Base-by-base conservation (phyloP, 73 alveolate genomes). In the Symbiodinium pilosum region DNA sequence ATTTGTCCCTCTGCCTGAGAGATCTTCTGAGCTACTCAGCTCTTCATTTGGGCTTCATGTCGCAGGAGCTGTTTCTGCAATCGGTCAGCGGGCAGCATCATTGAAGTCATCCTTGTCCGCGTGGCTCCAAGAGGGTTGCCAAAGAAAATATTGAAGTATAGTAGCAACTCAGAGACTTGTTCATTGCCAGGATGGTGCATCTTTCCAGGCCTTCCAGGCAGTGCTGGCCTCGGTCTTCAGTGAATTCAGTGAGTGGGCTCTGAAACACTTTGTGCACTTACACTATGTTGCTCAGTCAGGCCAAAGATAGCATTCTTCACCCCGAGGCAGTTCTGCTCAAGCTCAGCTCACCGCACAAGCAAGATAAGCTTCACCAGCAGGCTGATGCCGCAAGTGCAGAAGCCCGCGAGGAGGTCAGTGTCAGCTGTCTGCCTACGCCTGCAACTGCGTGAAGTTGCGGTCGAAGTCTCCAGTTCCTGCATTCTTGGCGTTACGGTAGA, bases 61-160 rank as follows among this genome's bases (percentile, higher is more conserved):
- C 51, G 95, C 73, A 41, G 86, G 87, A 4, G 95, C 95, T 3
- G 97, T 69, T 36, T 41, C 97, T 28, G 97, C 97, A 36, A 41
- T 91, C 4, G 97, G 97, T 9, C 94, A 87, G 83, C 97, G 97
- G 0, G 97, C 97, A 36, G 97, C 88, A 20, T 43, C 75, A n/a
- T 34, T 91, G 88, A 91, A 40, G 86, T 43, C 75, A 26, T 32
- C 83, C 51, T n/a, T 91, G 89, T 85, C 56, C 6, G 42, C 84
- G 3, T 39, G 93, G 93, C 32, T 38, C 81, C 38, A 16, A 64
- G 77, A 59, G 16, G 26, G 32, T 24, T 5, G 73, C 1, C 68
- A 51, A 16, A 51, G 68, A 2, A 30, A 54, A 54, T 54, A 26
- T n/a, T 54, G 73, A 2, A 9, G 26, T 54, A 47, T 16, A 47